phyloP scores from a whole-genome alignment of 805 yeast genomes.

The Phaffomyces antillensis region DNA sequence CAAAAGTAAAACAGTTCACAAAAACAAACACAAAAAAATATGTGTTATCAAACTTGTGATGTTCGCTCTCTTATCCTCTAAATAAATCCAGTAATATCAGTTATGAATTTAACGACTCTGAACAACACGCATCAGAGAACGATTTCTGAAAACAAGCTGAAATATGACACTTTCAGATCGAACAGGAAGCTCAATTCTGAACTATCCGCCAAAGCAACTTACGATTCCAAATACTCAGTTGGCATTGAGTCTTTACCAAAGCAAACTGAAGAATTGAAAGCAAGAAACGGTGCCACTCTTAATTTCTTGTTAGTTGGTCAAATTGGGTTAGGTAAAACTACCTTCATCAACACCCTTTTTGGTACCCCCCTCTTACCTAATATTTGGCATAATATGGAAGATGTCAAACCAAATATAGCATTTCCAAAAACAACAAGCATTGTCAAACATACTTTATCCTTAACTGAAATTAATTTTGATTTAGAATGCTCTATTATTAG shows the following conservation, averaged over 20 bases:
- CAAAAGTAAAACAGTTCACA: not conserved
- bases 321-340: conserved; percentile 73
- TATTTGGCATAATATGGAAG: conserved; percentile 34
- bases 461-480: conserved; percentile 53
- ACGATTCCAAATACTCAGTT: conserved; percentile 7
- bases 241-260: conserved; percentile 24
- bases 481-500: conserved; percentile 60
- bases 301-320: conserved; percentile 85
- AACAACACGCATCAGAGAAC: not conserved
- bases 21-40: no score
- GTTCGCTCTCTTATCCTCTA: no score
- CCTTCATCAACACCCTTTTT: conserved; percentile 76
- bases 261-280: conserved; percentile 24
- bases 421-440: conserved; percentile 31
- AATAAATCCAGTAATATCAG: no score
- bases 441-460: conserved; percentile 35
- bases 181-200: not conserved
- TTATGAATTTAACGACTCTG: no score
- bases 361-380: conserved; percentile 38
- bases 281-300: conserved; percentile 62
- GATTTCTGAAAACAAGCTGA: not conserved
- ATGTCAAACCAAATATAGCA: conserved; percentile 28
- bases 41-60: no score
- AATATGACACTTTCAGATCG: not conserved
- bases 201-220: not conserved